Evolutionary conservation across 2,329 filamentous ascomycete species (phyloP).

Genomic region (Raffaelea ambrosiae): DNA sequence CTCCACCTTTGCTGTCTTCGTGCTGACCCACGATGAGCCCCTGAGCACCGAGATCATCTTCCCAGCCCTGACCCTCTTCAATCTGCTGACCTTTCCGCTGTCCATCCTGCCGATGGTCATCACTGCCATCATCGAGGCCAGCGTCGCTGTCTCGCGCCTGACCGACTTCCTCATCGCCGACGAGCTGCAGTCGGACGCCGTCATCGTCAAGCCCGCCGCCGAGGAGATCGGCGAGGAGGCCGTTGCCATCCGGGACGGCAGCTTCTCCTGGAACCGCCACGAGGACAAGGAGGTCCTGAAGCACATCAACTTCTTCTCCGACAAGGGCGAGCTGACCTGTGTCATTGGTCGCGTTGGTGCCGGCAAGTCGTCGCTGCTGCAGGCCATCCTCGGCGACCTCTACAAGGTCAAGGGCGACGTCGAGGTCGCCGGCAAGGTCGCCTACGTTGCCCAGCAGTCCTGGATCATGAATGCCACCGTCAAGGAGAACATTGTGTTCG

Average conservation of each 20-base stretch:
- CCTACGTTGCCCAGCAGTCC: slow-evolving; percentile 85
- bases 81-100: slow-evolving; percentile 88
- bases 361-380: slow-evolving; percentile 89
- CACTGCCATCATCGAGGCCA: slow-evolving; percentile 88
- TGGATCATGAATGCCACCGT: slow-evolving; percentile 99
- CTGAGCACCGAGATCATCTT: slow-evolving; percentile 94
- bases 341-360: slow-evolving; percentile 89
- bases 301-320: slow-evolving; percentile 79
- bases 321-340: slow-evolving; percentile 83
- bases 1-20: slow-evolving; percentile 90
- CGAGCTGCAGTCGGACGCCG: slow-evolving; percentile 80
- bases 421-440: slow-evolving; percentile 69
- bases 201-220: slow-evolving; percentile 59
- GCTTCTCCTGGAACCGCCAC: slow-evolving; percentile 91
- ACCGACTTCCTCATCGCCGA: slow-evolving; percentile 80
- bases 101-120: slow-evolving; percentile 97
- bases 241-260: slow-evolving; percentile 72
- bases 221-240: slow-evolving; percentile 77
- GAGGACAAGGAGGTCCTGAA: slow-evolving; percentile 62
- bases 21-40: slow-evolving; percentile 70
- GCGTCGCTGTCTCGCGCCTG: slow-evolving; percentile 81
- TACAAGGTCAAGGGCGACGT: slow-evolving; percentile 85
- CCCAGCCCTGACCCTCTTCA: slow-evolving; percentile 88
- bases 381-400: slow-evolving; percentile 80
- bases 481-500: slow-evolving; percentile 94